phyloP scores from a whole-genome alignment of 164 flowering plant species.

The Aristolochia fimbriata region DNA sequence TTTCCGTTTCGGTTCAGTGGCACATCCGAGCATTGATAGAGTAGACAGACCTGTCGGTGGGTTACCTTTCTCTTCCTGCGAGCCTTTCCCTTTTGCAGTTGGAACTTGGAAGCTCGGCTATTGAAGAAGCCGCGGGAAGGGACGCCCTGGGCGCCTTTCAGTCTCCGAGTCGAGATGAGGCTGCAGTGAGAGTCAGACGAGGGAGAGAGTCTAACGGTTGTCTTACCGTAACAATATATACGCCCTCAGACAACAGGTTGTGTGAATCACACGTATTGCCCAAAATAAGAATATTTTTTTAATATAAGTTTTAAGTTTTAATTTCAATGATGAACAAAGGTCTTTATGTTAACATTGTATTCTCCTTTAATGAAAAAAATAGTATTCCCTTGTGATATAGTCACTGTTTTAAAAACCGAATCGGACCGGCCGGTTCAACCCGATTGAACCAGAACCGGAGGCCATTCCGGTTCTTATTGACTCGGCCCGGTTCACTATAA shows the following conservation, averaged over 20 bases:
- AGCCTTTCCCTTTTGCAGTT: not conserved
- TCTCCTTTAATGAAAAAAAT: too few species aligned
- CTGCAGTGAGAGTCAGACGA: not conserved
- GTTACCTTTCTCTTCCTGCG: not conserved
- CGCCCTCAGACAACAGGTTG: not conserved
- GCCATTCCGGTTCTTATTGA: too few species aligned
- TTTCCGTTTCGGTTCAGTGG: not conserved
- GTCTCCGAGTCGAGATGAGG: not conserved
- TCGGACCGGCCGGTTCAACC: too few species aligned
- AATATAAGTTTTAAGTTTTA: too few species aligned
- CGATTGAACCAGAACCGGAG: too few species aligned
- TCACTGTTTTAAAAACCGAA: too few species aligned
- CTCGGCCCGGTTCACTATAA: too few species aligned
- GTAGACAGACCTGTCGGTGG: not conserved
- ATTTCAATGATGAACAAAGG: too few species aligned
- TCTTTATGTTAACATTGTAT: too few species aligned
- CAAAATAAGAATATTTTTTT: too few species aligned
- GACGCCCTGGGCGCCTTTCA: not conserved
- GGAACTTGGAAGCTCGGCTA: not conserved
- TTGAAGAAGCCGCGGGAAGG: not conserved
- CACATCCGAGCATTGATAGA: not conserved
- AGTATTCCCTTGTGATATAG: too few species aligned
- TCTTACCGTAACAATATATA: slow-evolving; percentile 2
- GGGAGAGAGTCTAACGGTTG: not conserved
- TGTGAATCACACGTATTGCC: too few species aligned